A percentile compares a stretch with the other conserved stretches of the same genome.
Evolutionary conservation across 192 early-diverging fungal species (phyloP).

Genomic region (Anaeromyces robustus): DNA sequence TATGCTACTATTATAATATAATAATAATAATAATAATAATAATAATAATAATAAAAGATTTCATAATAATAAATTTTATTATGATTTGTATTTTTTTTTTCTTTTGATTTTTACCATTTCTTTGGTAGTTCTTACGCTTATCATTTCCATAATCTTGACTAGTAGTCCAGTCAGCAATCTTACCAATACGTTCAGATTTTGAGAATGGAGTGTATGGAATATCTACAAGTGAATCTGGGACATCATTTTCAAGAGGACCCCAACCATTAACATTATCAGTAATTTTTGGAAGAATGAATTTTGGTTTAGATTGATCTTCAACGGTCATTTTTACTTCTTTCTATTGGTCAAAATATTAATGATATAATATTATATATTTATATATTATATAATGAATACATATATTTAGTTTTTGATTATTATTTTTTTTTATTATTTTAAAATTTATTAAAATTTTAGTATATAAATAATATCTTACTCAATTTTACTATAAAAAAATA

Average conservation of each 20-base stretch:
- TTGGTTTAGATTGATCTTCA: slow-evolving; percentile 10
- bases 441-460: too few relatives aligned
- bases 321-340: not conserved
- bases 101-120: not conserved
- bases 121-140: slow-evolving; percentile 9
- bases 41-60: too few relatives aligned
- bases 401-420: too few relatives aligned
- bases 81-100: too few relatives aligned
- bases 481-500: too few relatives aligned
- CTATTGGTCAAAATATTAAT: too few relatives aligned
- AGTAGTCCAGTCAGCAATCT: slow-evolving; percentile 83
- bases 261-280: slow-evolving; percentile 73
- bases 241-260: slow-evolving; percentile 52
- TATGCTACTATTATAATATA: too few relatives aligned
- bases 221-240: slow-evolving; percentile 47
- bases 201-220: slow-evolving; percentile 92
- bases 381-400: slow-evolving; percentile 7
- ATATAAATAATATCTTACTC: too few relatives aligned
- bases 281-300: slow-evolving; percentile 63
- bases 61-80: too few relatives aligned
- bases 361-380: not conserved
- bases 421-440: too few relatives aligned
- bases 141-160: slow-evolving; percentile 41
- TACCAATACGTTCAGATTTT: slow-evolving; percentile 87
- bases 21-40: too few relatives aligned